These are phyloP conservation scores for Suillus hirtellus DNA, from an alignment of 768 basidiomycete species.

Conservation along the genomic window DNA sequence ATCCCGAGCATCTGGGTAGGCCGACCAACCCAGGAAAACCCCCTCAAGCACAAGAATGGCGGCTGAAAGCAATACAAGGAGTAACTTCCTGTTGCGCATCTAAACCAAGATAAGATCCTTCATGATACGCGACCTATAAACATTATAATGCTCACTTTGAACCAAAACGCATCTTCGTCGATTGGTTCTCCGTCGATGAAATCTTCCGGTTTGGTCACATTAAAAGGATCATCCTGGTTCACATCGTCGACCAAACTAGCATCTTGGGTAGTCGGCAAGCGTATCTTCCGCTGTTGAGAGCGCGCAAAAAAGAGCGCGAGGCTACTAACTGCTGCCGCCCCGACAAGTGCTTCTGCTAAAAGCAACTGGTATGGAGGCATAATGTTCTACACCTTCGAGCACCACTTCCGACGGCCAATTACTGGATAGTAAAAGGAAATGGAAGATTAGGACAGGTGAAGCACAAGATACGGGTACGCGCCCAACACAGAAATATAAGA, in stretches of 20 bases:
- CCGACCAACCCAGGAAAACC: slow-evolving; percentile 52
- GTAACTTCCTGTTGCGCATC: slow-evolving; percentile 44
- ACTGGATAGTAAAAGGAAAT: background rate
- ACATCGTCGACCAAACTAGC: slow-evolving; percentile 24
- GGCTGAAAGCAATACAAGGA: slow-evolving; percentile 47
- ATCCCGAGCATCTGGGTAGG: slow-evolving; percentile 27
- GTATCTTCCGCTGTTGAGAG: slow-evolving; percentile 50
- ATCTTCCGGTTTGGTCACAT: slow-evolving; percentile 74
- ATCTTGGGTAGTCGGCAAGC: slow-evolving; percentile 40
- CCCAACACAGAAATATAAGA: background rate
- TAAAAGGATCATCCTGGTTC: slow-evolving; percentile 55
- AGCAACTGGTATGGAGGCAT: slow-evolving; percentile 67
- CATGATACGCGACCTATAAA: background rate
- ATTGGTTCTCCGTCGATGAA: slow-evolving; percentile 66
- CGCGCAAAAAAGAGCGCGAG: slow-evolving; percentile 41
- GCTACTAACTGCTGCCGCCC: slow-evolving; percentile 45
- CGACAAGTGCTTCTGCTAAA: slow-evolving; percentile 49
- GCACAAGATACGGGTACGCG: background rate
- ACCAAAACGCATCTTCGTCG: slow-evolving; percentile 61
- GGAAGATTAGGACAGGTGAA: background rate
- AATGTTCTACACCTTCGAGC: no score
- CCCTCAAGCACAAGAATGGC: slow-evolving; percentile 51
- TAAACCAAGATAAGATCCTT: background rate
- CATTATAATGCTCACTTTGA: slow-evolving; percentile 38
- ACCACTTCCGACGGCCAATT: background rate